Evolutionary conservation across 1,284 basidiomycete genomes (phyloP).

Genomic region (Ustilago sp.): DNA sequence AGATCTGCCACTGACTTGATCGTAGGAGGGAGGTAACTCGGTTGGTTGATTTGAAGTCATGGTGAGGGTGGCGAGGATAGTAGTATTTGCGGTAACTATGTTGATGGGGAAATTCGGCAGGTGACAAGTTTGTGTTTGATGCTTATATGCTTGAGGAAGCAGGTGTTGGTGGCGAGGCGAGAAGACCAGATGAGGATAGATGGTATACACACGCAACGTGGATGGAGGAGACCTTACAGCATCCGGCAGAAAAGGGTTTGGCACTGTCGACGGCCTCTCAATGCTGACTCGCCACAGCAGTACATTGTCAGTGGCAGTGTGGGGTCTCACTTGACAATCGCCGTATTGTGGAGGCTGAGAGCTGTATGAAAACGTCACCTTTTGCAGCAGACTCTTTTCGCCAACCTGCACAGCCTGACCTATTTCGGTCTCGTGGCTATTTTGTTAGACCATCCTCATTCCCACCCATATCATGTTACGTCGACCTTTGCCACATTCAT

Average conservation of each 20-base stretch:
- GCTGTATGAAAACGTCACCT: constrained; percentile 4
- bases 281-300: neutral
- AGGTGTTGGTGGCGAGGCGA: constrained; percentile 1
- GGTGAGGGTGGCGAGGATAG: neutral
- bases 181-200: neutral
- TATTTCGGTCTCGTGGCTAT: neutral
- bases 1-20: constrained; percentile 33
- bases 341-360: neutral
- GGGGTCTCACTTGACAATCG: neutral
- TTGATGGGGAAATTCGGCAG: neutral
- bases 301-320: neutral
- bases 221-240: neutral
- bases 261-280: neutral
- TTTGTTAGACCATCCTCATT: neutral
- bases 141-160: neutral
- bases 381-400: too few relatives aligned
- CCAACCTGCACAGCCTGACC: neutral
- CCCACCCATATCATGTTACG: neutral
- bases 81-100: neutral
- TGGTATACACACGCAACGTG: neutral
- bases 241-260: neutral
- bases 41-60: constrained; percentile 22
- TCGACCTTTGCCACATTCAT: neutral
- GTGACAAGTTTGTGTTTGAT: neutral
- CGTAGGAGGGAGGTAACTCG: constrained; percentile 48